Evolutionary conservation across 169 alveolate species (phyloP).

Genomic region (Theileria annulata): DNA sequence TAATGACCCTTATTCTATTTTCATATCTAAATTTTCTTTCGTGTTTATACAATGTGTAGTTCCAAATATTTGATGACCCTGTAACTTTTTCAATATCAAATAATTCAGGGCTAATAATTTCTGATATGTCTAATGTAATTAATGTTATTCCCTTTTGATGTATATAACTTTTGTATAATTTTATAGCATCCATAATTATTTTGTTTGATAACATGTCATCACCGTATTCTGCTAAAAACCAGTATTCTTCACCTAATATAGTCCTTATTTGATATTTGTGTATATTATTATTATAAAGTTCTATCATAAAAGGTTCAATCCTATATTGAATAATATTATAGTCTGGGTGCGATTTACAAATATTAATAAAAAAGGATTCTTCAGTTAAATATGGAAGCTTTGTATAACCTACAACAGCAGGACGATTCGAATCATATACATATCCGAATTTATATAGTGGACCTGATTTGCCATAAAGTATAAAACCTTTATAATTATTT

Average conservation of each 20-base stretch:
- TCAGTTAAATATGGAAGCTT: neutral
- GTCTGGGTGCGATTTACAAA: too few species aligned
- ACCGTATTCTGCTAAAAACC: too few species aligned
- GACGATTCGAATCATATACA: neutral
- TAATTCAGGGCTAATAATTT: neutral
- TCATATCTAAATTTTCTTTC: neutral
- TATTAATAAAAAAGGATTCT: neutral
- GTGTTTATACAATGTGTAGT: neutral
- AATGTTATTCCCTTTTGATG: neutral
- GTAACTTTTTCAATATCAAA: neutral
- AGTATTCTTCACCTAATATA: too few species aligned
- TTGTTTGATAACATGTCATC: too few species aligned
- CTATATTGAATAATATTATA: too few species aligned
- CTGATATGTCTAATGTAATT: neutral
- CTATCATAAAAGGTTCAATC: too few species aligned
- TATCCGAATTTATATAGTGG: neutral
- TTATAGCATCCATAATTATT: too few species aligned
- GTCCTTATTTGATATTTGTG: too few species aligned
- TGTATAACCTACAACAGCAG: neutral
- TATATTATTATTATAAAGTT: too few species aligned
- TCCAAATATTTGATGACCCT: neutral
- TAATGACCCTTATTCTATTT: neutral
- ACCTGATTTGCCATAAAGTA: neutral
- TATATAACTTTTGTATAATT: neutral
- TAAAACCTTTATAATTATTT: neutral